Evolutionary conservation across 2,329 filamentous ascomycete genomes (phyloP).

Genomic region (Sphaerulina populicola): DNA sequence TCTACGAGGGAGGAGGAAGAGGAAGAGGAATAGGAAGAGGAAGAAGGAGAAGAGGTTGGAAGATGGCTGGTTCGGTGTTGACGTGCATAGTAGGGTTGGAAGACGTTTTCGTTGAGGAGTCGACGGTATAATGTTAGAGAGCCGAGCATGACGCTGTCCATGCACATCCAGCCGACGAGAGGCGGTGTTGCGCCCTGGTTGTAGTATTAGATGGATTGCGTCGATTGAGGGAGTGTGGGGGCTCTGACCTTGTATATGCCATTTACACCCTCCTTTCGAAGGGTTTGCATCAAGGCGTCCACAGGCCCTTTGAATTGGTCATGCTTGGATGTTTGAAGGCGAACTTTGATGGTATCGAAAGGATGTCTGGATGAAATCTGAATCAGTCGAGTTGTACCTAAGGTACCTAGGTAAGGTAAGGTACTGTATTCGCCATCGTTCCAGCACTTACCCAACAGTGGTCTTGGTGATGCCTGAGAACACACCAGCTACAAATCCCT

Average conservation of each 20-base stretch:
- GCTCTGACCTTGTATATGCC: constrained; percentile 76
- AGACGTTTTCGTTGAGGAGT: constrained; percentile 71
- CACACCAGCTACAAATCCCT: constrained; percentile 93
- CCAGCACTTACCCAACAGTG: constrained; percentile 50
- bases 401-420: too few relatives aligned
- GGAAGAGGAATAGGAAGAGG: too few relatives aligned
- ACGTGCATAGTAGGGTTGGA: constrained; percentile 41
- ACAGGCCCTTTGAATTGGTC: constrained; percentile 76
- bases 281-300: constrained; percentile 74
- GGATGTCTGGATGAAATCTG: constrained; percentile 47
- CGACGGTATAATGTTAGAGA: constrained; percentile 84
- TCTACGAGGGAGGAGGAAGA: not conserved
- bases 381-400: too few relatives aligned
- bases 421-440: too few relatives aligned
- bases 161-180: constrained; percentile 95
- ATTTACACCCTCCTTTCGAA: constrained; percentile 73
- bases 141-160: constrained; percentile 90
- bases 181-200: constrained; percentile 55
- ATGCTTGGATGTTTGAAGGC: constrained; percentile 74
- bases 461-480: constrained; percentile 92
- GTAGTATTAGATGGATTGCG: not conserved
- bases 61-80: too few relatives aligned
- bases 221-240: not conserved
- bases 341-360: constrained; percentile 96
- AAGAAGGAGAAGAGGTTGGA: not conserved